Conservation (phyloP, 345 rosid species). For the Erucastrum elatum region DNA sequence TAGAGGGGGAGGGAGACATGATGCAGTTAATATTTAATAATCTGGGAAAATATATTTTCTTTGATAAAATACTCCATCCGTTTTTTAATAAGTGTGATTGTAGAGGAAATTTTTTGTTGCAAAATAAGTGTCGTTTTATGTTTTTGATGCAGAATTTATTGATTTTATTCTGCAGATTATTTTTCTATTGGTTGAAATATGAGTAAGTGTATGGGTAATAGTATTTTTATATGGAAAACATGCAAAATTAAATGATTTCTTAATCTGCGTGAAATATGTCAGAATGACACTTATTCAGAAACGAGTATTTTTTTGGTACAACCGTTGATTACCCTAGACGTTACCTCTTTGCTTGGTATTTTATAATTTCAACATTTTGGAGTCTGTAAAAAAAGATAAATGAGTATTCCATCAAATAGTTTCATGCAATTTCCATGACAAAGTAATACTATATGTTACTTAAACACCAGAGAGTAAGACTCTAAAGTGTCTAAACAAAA, state of each 20-base stretch:
- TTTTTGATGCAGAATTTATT: too few species aligned
- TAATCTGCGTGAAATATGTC: too few species aligned
- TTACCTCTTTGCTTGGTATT: conserved; percentile 3
- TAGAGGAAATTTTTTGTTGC: too few species aligned
- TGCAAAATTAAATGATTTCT: too few species aligned
- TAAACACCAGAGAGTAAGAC: conserved; percentile 9
- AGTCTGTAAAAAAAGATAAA: background rate
- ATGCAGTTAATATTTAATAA: conserved; percentile 1
- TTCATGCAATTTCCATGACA: background rate
- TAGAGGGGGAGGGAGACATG: conserved; percentile 1
- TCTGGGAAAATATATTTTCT: background rate
- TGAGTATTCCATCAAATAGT: background rate
- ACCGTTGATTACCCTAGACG: conserved; percentile 1
- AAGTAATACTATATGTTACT: background rate
- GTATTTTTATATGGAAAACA: too few species aligned
- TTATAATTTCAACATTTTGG: background rate
- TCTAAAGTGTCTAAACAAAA: background rate
- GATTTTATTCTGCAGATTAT: too few species aligned
- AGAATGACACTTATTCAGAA: too few species aligned
- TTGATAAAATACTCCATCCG: too few species aligned
- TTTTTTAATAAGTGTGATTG: too few species aligned
- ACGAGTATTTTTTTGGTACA: conserved; percentile 3
- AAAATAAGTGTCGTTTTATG: too few species aligned
- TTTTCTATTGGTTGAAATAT: too few species aligned
- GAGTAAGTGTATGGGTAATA: too few species aligned